Evolutionary conservation across 108 stramenopile genomes (phyloP), one percentile per base, ranked within the genome.

Genomic region (Mediolabrus comicus): DNA sequence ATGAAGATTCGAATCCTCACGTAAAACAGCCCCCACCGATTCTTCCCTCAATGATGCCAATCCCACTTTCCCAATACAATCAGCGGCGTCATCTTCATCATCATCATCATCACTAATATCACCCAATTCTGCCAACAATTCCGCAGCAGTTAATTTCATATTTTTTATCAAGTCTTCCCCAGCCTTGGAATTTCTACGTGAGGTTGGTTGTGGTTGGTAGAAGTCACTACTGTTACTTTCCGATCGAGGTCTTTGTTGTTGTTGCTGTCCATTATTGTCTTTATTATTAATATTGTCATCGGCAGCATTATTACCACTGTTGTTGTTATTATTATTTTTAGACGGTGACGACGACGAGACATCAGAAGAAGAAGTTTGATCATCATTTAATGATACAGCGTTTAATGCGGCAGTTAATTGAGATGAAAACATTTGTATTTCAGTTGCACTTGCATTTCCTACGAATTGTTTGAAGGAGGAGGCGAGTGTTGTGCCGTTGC

Each of bases 381-480:
- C 39, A 7, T 63, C 28, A 1, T 10, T 32, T 16, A 63, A 52
- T 7, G 62, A 63, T 0, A 28, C 49, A 5, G 49, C n/a, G 49
- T 31, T 63, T 16, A 63, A 28, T 31, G 62, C 49, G 3, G 62
- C 31, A 28, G 29, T 30, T 17, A 63, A 28, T 32, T 63, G 46
- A 28, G 46, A 13, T 26, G 62, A 49, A 49, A 63, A 63, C 22
- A 49, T 46, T 63, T 46, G 46, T 12, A 63, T 63, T 29, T 63
- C 62, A 16, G 17, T 3, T 3, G 62, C 28, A 8, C 46, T 28
- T 16, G 62, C 17, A 31, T 27, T 63, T 49, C 22, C 49, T 25
- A 63, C 29, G 29, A 46, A 63, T 49, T 63, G 16, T 9, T 33
- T 63, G 43, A 63, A 63, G 62, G 46, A 49, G 28, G 43, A 49